Evolutionary conservation across 225 moss, liverwort and hornwort genomes (phyloP).

Genomic region (Antitrichia curtipendula): DNA sequence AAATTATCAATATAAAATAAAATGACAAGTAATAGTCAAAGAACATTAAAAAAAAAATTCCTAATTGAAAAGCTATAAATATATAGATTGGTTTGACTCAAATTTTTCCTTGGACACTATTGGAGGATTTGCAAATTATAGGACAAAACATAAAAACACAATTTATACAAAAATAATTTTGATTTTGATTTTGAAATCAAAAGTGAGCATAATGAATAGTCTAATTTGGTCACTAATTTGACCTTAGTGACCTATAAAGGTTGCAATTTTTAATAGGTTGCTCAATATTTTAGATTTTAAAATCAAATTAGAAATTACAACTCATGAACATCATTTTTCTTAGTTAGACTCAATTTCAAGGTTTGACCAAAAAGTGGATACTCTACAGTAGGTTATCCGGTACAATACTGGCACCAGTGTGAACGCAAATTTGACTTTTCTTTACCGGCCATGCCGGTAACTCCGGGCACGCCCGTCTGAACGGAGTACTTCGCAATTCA

Average conservation of each 20-base stretch:
- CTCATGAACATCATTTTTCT: not conserved
- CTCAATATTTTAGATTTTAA: not conserved
- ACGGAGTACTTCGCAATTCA: not conserved
- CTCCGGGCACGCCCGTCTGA: not conserved
- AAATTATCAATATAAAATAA: no score
- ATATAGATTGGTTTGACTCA: not conserved
- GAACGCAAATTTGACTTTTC: not conserved
- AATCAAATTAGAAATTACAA: not conserved
- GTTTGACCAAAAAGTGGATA: not conserved
- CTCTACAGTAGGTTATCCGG: no score
- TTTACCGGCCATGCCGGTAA: not conserved
- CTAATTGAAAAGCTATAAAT: accelerated
- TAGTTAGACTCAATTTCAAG: not conserved
- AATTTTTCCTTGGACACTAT: accelerated
- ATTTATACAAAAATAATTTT: not conserved
- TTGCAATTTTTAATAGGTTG: not conserved
- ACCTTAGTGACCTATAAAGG: not conserved
- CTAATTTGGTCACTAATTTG: no score
- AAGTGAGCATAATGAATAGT: not conserved
- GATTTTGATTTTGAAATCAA: not conserved
- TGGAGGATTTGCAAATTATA: not conserved
- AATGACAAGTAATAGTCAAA: not conserved
- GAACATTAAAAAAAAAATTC: not conserved
- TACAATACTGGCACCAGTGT: not conserved
- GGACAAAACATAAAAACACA: accelerated